Evolutionary conservation across 441 rosid species (phyloP).

Genomic region (Cnidoscolus chayamansa): DNA sequence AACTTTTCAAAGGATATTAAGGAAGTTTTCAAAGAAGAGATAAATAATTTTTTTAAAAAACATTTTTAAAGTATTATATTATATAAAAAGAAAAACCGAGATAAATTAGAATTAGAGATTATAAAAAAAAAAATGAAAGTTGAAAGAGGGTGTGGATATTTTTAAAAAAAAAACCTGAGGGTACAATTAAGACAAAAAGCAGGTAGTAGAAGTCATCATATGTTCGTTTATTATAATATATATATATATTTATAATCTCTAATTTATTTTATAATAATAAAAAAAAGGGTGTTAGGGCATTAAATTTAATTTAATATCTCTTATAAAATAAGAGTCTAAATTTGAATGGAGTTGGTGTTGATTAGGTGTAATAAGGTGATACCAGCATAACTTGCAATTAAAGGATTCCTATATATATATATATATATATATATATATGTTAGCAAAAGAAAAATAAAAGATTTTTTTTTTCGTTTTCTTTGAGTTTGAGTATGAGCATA

Average conservation of each 20-base stretch:
- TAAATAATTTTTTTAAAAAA: too few species aligned
- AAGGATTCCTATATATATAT: background rate
- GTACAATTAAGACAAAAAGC: constrained; percentile 23
- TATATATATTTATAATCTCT: too few species aligned
- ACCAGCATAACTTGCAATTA: constrained; percentile 17
- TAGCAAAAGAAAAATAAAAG: background rate
- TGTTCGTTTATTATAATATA: too few species aligned
- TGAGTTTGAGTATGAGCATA: too few species aligned
- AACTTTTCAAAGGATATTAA: too few species aligned
- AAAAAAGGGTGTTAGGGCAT: constrained; percentile 2
- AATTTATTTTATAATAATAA: too few species aligned
- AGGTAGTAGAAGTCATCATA: background rate
- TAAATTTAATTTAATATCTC: background rate
- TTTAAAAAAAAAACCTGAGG: background rate
- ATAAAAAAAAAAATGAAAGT: too few species aligned
- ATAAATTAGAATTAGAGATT: too few species aligned
- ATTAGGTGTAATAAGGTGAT: constrained; percentile 29
- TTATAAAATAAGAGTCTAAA: constrained; percentile 11
- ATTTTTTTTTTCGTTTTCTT: too few species aligned
- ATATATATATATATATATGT: background rate
- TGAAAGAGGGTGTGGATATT: background rate
- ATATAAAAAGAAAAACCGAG: too few species aligned
- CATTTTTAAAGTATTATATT: too few species aligned
- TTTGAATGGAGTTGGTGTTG: constrained; percentile 38
- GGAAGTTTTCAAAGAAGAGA: too few species aligned